These are phyloP conservation scores for Przewalskia tangutica DNA, from an alignment of 257 asterid genomes.

Conservation along the genomic window DNA sequence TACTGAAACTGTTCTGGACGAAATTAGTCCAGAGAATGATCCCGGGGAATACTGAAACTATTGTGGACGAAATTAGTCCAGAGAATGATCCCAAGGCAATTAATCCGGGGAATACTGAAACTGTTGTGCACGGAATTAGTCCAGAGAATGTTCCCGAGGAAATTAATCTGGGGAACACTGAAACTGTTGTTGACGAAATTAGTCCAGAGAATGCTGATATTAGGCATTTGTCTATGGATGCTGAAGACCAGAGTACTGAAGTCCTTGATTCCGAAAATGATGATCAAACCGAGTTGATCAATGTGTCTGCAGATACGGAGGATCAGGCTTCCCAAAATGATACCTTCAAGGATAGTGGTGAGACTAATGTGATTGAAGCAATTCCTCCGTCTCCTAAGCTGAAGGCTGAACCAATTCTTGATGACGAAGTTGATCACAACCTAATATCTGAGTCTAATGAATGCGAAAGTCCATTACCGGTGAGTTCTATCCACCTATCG, in stretches of 20 bases:
- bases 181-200: background rate
- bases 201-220: background rate
- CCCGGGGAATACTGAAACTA: background rate
- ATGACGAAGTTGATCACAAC: slow-evolving; percentile 22
- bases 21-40: too few species aligned
- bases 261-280: background rate
- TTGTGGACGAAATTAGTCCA: background rate
- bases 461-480: slow-evolving; percentile 26
- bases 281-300: background rate
- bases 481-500: slow-evolving; percentile 15
- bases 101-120: too few species aligned
- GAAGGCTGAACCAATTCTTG: slow-evolving; percentile 27
- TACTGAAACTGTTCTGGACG: too few species aligned
- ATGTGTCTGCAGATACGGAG: slow-evolving; percentile 10
- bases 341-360: slow-evolving; percentile 18
- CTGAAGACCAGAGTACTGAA: background rate
- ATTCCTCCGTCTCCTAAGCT: slow-evolving; percentile 15
- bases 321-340: slow-evolving; percentile 10
- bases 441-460: slow-evolving; percentile 13
- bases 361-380: slow-evolving; percentile 6
- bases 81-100: too few species aligned
- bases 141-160: background rate
- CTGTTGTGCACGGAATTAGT: too few species aligned
- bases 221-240: background rate
- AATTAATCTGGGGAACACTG: slow-evolving; percentile 4